phyloP scores from a whole-genome alignment of 73 alveolate species.

The Symbiodinium pilosum region DNA sequence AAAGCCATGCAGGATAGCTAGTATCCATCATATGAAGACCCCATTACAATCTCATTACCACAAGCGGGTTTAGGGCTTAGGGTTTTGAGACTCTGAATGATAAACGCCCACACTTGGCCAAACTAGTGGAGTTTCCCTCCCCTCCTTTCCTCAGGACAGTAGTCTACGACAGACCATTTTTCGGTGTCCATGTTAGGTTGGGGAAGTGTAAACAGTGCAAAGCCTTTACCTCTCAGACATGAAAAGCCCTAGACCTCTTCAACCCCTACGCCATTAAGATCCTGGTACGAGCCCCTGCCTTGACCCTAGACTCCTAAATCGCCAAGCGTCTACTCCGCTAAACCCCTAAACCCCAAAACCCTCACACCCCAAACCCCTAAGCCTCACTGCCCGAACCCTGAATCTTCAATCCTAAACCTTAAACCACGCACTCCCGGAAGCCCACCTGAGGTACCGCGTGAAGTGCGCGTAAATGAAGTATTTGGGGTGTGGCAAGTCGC shows the following conservation, averaged over 20 bases:
- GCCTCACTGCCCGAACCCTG: not conserved
- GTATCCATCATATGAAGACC: too few species aligned
- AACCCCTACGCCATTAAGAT: not conserved
- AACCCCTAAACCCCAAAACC: not conserved
- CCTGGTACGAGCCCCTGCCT: not conserved
- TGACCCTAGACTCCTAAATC: not conserved
- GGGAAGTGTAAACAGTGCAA: too few species aligned
- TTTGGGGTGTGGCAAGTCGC: conserved; percentile 83
- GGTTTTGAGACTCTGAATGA: not conserved
- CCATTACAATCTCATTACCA: too few species aligned
- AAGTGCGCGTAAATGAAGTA: conserved; percentile 83
- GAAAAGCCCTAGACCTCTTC: not conserved
- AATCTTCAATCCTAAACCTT: not conserved
- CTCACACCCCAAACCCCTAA: not conserved
- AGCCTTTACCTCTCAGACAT: not conserved
- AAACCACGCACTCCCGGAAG: not conserved
- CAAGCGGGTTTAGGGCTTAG: not conserved
- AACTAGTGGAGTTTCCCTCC: not conserved
- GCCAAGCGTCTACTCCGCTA: not conserved
- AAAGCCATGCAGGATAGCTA: too few species aligned
- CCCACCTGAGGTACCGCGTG: conserved; percentile 79
- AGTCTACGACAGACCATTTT: too few species aligned
- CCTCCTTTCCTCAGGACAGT: too few species aligned
- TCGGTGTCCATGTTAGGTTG: too few species aligned
- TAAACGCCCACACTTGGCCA: not conserved